Base-by-base conservation (phyloP, 2,329 filamentous ascomycete species). In the Thielaviopsis punctulata region DNA sequence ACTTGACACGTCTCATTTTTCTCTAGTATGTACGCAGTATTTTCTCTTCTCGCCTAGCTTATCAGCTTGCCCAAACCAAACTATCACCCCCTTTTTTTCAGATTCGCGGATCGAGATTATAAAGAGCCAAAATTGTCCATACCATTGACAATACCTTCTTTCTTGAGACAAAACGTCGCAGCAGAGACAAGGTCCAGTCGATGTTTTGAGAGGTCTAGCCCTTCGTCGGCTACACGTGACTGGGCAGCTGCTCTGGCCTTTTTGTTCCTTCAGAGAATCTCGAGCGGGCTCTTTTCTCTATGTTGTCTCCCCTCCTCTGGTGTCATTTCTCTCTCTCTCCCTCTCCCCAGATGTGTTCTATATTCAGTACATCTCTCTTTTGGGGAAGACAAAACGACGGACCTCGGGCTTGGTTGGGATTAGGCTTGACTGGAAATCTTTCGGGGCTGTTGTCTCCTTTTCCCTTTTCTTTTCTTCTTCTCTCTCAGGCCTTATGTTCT, bases 251-350 rank as follows among this genome's bases (percentile, higher is more conserved):
- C 25, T 13, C 43, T n/a, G 25, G 21, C 47, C 45, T 53, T 45
- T 50, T 46, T 53, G 43, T 41, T 53, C 51, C 51, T 52, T 30
- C 19, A 12, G 21, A 46, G 15, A 46, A 33, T 49, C 52, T 53
- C 47, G 52, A 53, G 50, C 39, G 41, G 47, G 36, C 45, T 53
- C 24, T 53, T 53, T 41, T 48, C 51, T 41, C 46, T n/a, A 4
- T 33, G 44, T 30, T 49, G 33, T 46, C 41, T 53, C 52, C 19
- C 50, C 36, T 53, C 51, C 45, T 53, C 51, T n/a, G n/a, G n/a
- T n/a, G n/a, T n/a, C n/a, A n/a, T n/a, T n/a, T n/a, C n/a, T 45
- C 41, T 46, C 9, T 27, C 45, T 30, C 13, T 46, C 4, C 1
- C 15, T 46, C 25, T 46, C 4, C 44, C 24, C 24, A 10, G 1